A percentile compares a stretch with the other conserved stretches of the same genome.
phyloP scores from a whole-genome alignment of 345 rosid genomes.

The Aquilaria yunnanensis region DNA sequence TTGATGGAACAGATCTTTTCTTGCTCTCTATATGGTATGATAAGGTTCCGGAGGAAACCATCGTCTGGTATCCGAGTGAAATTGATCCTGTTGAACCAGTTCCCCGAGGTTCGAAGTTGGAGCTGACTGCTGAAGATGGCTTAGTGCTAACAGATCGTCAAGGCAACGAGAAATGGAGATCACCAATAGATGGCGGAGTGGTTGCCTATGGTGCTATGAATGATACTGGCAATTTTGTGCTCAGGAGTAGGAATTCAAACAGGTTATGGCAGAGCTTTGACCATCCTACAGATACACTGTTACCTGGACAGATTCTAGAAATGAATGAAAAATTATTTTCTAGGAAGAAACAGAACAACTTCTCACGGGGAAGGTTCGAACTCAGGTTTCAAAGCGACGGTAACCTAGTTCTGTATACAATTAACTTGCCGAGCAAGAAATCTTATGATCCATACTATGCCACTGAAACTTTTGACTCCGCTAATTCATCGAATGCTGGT shows the following conservation, averaged over 20 bases:
- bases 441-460: constrained; percentile 4
- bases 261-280: constrained; percentile 26
- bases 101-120: constrained; percentile 16
- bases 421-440: constrained; percentile 10
- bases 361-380: constrained; percentile 21
- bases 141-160: constrained; percentile 12
- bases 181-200: neutral
- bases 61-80: constrained; percentile 15
- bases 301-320: constrained; percentile 17
- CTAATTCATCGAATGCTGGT: constrained; percentile 4
- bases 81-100: neutral
- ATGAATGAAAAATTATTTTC: constrained; percentile 9
- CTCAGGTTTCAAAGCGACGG: constrained; percentile 4
- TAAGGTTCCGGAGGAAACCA: constrained; percentile 17
- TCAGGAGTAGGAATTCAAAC: constrained; percentile 3
- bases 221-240: constrained; percentile 20
- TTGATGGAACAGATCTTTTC: constrained; percentile 10
- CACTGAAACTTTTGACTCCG: neutral
- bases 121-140: constrained; percentile 17
- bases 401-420: constrained; percentile 6
- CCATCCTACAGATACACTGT: constrained; percentile 26
- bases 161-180: constrained; percentile 17
- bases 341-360: constrained; percentile 8
- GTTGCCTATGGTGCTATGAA: constrained; percentile 18
- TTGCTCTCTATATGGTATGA: constrained; percentile 29